Evolutionary conservation across 768 basidiomycete genomes (phyloP).

Genomic region (Mycena sanguinolenta): DNA sequence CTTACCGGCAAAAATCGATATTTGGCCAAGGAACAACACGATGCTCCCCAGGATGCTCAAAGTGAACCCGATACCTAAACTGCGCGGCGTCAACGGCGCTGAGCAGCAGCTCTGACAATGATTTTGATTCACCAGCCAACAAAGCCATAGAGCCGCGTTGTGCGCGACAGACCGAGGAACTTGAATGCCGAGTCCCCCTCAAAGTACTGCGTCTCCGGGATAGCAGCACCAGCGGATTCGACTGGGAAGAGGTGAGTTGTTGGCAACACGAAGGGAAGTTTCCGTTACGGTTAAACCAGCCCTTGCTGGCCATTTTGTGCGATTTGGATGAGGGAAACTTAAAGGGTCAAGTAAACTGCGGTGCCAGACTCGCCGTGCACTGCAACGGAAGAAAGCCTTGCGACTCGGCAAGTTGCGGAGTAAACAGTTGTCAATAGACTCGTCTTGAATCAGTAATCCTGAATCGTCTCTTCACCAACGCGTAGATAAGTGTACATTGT

Average conservation of each 20-base stretch:
- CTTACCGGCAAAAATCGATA: slow-evolving; percentile 82
- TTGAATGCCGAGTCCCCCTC: slow-evolving; percentile 92
- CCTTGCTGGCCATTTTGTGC: slow-evolving; percentile 68
- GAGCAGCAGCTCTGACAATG: not conserved
- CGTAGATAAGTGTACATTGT: too few relatives aligned
- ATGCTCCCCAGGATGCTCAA: slow-evolving; percentile 85
- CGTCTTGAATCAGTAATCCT: too few relatives aligned
- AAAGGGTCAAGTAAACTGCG: slow-evolving; percentile 5
- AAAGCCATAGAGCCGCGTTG: slow-evolving; percentile 89
- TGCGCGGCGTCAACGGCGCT: slow-evolving; percentile 44
- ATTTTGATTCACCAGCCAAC: slow-evolving; percentile 70
- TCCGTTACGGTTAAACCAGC: slow-evolving; percentile 78
- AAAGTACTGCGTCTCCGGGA: slow-evolving; percentile 87
- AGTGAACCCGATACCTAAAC: slow-evolving; percentile 81
- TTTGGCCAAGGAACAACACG: slow-evolving; percentile 78
- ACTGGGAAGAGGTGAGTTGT: slow-evolving; percentile 43
- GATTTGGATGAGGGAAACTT: slow-evolving; percentile 15
- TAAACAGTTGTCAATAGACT: slow-evolving; percentile 11
- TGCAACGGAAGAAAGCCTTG: slow-evolving; percentile 27
- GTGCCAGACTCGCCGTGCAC: slow-evolving; percentile 55
- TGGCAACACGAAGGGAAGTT: not conserved
- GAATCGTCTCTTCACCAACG: too few relatives aligned
- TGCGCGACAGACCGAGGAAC: slow-evolving; percentile 82
- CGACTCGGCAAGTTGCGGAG: too few relatives aligned
- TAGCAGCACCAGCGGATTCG: slow-evolving; percentile 70